A percentile compares a stretch with the other conserved stretches of the same genome.
Conservation (phyloP, 768 basidiomycete genomes). For the Paxillus ammoniavirescens region DNA sequence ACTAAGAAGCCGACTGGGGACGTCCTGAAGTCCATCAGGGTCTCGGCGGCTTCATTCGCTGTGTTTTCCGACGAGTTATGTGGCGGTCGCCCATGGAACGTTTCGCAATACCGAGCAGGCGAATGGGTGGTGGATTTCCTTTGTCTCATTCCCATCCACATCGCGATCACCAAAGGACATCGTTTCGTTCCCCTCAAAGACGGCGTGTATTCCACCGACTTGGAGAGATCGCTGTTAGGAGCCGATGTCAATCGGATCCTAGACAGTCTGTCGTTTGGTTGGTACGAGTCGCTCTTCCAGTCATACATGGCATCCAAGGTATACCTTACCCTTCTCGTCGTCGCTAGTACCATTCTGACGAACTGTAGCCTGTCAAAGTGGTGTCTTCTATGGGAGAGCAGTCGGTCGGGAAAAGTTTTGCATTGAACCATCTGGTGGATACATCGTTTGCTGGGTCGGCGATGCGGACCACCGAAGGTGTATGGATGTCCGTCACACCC, state of each 20-base stretch:
- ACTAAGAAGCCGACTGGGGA: conserved; percentile 54
- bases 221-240: conserved; percentile 50
- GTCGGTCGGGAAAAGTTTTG: conserved; percentile 61
- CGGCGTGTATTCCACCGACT: conserved; percentile 42
- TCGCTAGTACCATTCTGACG: background rate
- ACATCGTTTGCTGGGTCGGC: conserved; percentile 66
- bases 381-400: conserved; percentile 70
- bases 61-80: conserved; percentile 23
- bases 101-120: conserved; percentile 45
- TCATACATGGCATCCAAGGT: conserved; percentile 55
- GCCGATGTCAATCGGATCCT: conserved; percentile 51
- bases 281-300: conserved; percentile 59
- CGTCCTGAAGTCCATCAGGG: conserved; percentile 37
- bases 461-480: conserved; percentile 66
- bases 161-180: conserved; percentile 54
- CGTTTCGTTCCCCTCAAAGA: conserved; percentile 56
- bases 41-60: conserved; percentile 32
- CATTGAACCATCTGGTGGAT: conserved; percentile 59
- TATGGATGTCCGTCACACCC: conserved; percentile 68
- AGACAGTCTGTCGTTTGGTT: conserved; percentile 49
- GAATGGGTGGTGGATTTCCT: conserved; percentile 59
- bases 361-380: conserved; percentile 50
- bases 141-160: conserved; percentile 60
- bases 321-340: background rate
- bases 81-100: conserved; percentile 18